Evolutionary conservation across 495 filamentous ascomycete species (phyloP).

Genomic region (Thozetella sp.): DNA sequence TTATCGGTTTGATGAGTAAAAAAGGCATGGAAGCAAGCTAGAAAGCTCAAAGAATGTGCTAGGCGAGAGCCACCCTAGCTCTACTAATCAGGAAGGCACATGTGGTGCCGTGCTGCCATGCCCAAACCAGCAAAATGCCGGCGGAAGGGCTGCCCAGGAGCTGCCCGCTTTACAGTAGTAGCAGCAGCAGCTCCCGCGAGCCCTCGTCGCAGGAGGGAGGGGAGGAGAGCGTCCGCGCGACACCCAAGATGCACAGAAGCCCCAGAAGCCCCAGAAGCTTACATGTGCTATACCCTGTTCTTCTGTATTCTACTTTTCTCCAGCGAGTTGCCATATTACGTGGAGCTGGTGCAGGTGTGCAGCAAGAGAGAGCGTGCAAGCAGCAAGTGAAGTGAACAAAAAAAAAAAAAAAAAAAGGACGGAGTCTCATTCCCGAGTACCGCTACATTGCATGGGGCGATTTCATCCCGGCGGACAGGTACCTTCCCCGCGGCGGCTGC

Average conservation of each 20-base stretch:
- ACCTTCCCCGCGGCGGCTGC: not conserved
- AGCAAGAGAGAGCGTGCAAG: too few species aligned
- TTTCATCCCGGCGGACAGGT: not conserved
- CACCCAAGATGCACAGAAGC: too few species aligned
- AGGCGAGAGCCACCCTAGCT: not conserved
- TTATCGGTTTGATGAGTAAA: not conserved
- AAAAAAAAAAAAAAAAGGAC: not conserved
- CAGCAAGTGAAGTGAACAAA: too few species aligned
- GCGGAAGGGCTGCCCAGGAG: not conserved
- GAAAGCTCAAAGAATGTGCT: not conserved
- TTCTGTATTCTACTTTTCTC: too few species aligned
- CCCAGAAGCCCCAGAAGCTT: too few species aligned
- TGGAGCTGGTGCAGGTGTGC: too few species aligned
- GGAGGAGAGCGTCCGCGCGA: too few species aligned
- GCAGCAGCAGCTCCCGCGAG: not conserved
- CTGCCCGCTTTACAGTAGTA: not conserved
- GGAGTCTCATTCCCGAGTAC: not conserved
- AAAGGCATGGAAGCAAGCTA: slow-evolving; percentile 1
- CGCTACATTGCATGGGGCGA: not conserved
- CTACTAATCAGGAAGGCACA: slow-evolving; percentile 3
- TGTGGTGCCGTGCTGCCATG: not conserved
- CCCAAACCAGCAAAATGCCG: slow-evolving; percentile 2
- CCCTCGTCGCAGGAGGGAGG: too few species aligned
- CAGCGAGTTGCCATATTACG: too few species aligned
- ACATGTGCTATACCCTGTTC: too few species aligned